phyloP scores from a whole-genome alignment of 2,329 filamentous ascomycete species.

The Calonectria montana region DNA sequence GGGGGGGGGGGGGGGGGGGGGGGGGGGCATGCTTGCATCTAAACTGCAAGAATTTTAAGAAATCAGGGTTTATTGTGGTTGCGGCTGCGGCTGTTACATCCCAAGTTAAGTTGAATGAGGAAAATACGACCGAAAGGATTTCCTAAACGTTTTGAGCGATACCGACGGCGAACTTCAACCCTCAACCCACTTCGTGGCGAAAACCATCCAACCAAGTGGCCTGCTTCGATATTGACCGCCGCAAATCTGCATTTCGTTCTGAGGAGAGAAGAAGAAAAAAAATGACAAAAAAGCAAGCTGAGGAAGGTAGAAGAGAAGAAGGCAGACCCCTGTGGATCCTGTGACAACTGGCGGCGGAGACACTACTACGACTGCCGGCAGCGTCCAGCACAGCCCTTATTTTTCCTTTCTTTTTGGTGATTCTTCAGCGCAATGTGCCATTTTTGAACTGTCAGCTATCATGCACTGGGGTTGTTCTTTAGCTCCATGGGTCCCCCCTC shows the following conservation, averaged over 20 bases:
- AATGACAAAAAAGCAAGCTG: slow-evolving; percentile 1
- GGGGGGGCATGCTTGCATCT: not conserved
- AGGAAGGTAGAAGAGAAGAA: not conserved
- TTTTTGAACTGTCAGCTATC: slow-evolving; percentile 8
- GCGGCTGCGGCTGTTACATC: not conserved
- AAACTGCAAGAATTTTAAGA: not conserved
- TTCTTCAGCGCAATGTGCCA: not conserved
- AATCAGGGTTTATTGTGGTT: not conserved
- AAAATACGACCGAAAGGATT: slow-evolving; percentile 7
- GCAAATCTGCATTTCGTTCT: not conserved
- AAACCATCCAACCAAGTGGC: not conserved
- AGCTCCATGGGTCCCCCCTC: not conserved
- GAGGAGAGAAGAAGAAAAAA: not conserved
- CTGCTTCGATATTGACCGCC: not conserved
- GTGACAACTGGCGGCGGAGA: not conserved
- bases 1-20: too few relatives aligned
- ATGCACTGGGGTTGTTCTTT: slow-evolving; percentile 4
- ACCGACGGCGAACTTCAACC: not conserved
- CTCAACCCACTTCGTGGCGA: not conserved
- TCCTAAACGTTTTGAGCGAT: slow-evolving; percentile 1
- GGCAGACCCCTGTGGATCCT: not conserved
- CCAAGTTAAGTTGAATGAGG: slow-evolving; percentile 5
- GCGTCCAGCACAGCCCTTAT: not conserved
- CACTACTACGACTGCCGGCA: not conserved
- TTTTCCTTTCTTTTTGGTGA: not conserved